Base-by-base conservation (phyloP, 192 early-diverging fungal species). In the Chytriomyces confervae region DNA sequence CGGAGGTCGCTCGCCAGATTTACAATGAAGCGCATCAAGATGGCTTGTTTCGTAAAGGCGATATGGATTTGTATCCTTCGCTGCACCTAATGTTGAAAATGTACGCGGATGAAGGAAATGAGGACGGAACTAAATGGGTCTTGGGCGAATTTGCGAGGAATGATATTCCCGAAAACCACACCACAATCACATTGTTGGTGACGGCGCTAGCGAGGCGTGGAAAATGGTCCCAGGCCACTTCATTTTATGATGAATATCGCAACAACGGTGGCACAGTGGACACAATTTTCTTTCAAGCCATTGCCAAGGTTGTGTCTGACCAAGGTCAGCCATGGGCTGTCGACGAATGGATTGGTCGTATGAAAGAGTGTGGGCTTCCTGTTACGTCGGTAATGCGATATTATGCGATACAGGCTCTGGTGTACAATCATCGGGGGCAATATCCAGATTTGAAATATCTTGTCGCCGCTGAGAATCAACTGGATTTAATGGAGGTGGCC, bases 401-500 rank as follows among this genome's bases (percentile, higher is more conserved):
- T 23, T 71, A 71, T 60, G 7, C 7, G 29, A 27, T 60, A 9
- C 69, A 51, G 7, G 69, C 69, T 7, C 16, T 71, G 3, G 49
- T 50, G 7, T 0, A 36, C 10, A 44, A 71, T 60, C 27, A 71
- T 71, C 47, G 69, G 9, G 69, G 69, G 8, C 69, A 53, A 51
- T 71, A 71, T 71, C 69, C 69, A 20, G 69, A 71, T 71, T 18
- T 71, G 69, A 8, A 44, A 44, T 46, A 47, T 29, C 43, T 67
- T 13, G 10, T 18, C 11, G 27, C n/a, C 43, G 45, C 66, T 36
- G 66, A 10, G 36, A 13, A 18, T 67, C 43, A 47, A 13, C 23
- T 67, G 8, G 27, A 46, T 46, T 45, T 47, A 43, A 18, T 67
- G 44, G 66, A 67, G 23, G 66, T 3, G 5, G 36, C 36, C 36